These are phyloP conservation scores for Spathaspora boniae DNA, from an alignment of 805 yeast species.

Conservation along the genomic window DNA sequence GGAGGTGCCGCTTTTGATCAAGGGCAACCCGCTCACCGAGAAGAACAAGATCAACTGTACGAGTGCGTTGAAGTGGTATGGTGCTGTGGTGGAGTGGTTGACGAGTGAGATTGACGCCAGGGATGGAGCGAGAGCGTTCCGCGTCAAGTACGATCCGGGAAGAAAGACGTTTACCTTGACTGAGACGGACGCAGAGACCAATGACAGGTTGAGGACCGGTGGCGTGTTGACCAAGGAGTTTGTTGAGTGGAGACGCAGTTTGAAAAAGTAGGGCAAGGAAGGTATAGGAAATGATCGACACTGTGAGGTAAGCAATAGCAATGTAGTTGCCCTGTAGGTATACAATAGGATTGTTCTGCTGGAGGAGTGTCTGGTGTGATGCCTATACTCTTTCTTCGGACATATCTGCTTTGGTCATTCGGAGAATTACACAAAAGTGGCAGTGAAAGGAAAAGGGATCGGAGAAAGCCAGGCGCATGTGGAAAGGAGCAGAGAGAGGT, in stretches of 20 bases:
- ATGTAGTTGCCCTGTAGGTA: no score
- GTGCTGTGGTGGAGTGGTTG: constrained; percentile 81
- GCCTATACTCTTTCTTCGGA: no score
- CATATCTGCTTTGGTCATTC: no score
- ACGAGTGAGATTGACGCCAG: constrained; percentile 47
- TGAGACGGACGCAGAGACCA: constrained; percentile 40
- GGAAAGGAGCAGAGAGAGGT: no score
- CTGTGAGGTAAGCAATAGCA: no score
- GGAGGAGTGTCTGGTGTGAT: no score
- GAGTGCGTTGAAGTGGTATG: constrained; percentile 81
- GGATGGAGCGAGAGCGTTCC: constrained; percentile 47
- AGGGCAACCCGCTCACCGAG: constrained; percentile 42
- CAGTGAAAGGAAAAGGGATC: no score
- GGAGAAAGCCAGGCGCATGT: no score
- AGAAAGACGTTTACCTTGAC: constrained; percentile 51
- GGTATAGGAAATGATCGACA: no score
- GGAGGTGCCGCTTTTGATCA: constrained; percentile 69
- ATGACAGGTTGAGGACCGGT: constrained; percentile 36
- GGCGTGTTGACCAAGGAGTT: constrained; percentile 47
- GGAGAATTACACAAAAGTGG: no score
- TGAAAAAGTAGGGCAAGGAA: not conserved
- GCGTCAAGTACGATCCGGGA: constrained; percentile 54
- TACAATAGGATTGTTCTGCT: no score
- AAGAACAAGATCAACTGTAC: constrained; percentile 59
- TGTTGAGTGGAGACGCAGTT: constrained; percentile 27